Base-by-base conservation (phyloP, 1,284 basidiomycete species). In the Boletus calvinii region DNA sequence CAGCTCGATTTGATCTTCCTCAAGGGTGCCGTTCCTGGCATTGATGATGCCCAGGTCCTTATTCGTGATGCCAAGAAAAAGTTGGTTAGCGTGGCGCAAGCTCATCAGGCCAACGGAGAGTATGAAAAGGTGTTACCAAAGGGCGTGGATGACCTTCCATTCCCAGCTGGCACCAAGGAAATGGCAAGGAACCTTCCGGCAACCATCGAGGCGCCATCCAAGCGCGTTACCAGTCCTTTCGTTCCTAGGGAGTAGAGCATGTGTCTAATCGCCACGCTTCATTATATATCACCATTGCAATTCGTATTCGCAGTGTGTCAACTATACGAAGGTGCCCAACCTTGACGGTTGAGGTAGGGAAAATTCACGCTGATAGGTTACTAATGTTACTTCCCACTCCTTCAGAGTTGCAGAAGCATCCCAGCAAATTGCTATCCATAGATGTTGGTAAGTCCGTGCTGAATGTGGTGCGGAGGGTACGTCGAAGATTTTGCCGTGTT, bases 1-100 rank as follows among this genome's bases (percentile, higher is more conserved):
- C 75, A 78, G 13, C 83, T 96, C 49, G 88, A 97, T 71, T 80
- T 98, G 44, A 77, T 99, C 55, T 98, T 91, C 68, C 87, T 99
- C 47, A 79, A 79, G 45, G 88, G 88, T 18, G 80, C 82, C 41
- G 78, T 91, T 9, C 85, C 88, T 12, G 88, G 88, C 13, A 64
- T 86, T n/a, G 88, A 90, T 62, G 80, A 89, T 62, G 86, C 87
- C 0, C 83, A 86, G 49, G 85, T 90, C 29, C 66, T 87, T 52
- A 73, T 96, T 41, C 78, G 81, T 13, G 94, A 98, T 68, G 85
- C 92, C 18, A 92, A 93, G 74, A 94, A 94, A 77, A 91, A 85
- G 67, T 77, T 93, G 72, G 66, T 74, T 31, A 80, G 80, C 49
- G 69, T 82, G 41, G 80, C 85, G 7, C 76, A 74, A 53, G 79